Base-by-base conservation (phyloP, 441 rosid species). In the Rhodomyrtus psidioides region DNA sequence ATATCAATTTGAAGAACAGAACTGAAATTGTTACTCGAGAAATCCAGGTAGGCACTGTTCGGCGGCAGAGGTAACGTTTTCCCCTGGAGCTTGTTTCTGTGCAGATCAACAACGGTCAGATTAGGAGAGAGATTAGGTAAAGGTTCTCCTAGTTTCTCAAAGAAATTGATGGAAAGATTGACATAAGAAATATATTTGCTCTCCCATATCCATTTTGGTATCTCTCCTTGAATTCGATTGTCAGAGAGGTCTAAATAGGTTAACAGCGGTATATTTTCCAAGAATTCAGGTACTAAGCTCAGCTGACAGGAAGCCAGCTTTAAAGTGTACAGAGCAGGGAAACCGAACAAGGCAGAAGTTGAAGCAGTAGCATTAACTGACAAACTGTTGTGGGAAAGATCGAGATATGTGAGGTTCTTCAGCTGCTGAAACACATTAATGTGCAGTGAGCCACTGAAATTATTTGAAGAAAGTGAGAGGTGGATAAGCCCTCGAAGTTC, bases 191-290 rank as follows among this genome's bases (percentile, higher is more conserved):
- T 6, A 84, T 9, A 9, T 12, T 12, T 6, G 17, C 27, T 60
- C 21, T 42, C 14, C 88, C 86, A 84, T 13, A 81, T 83, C 86
- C 88, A 87, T 1, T 39, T 51, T 13, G 88, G 88, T 57, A 84
- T 53, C 81, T 30, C 14, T n/a, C 87, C 84, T 1, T 81, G 27
- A 49, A 85, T 85, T 44, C 51, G 34, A 81, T 87, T 84, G 49
- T 84, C 21, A 1, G 88, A 87, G 17, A 84, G 84, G 84, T 87
- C 88, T 53, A 87, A 82, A 59, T 46, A 0, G 28, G 0, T 0
- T 42, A 86, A 46, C 12, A 1, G 21, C 13, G 65, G 7, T 49
- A 83, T 70, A 15, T 53, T 84, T 14, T 26, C 24, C 84, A 87
- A 27, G 51, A 87, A 84, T 12, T 28, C 53, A 17, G 90, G 90